Evolutionary conservation across 140 eudicot genomes (phyloP), one percentile per base, ranked within the genome.

Genomic region (Erigeron philadelphicus): DNA sequence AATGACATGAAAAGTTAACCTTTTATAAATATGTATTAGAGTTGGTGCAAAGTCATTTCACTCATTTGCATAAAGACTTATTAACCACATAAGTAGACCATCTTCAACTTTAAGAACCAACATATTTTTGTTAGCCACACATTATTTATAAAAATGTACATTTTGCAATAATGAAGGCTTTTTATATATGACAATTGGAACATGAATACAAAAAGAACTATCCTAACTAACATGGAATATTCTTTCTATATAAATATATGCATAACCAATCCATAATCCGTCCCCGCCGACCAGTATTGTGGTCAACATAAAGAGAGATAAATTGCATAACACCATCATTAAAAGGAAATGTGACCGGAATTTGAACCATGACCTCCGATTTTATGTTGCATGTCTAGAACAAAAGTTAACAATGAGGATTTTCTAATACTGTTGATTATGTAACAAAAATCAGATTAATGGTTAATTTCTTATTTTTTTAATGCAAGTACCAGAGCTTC

Each of bases 401-500:
- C 38, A 31, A 31, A 25, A 31, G 38, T 31, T 31, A 31, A 31
- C 2, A 2, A 31, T 31, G 38, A 31, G 38, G 4, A 31, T 31
- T 31, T 31, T 31, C 3, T 31, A 53, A 53, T n/a, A 53, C 6
- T 53, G 58, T 4, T 53, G 9, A n/a, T 9, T 53, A 15, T 53
- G 19, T 3, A 52, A 52, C 57, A 8, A n/a, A 52, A 52, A 0
- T 21, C 25, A 21, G 25, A 21, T 21, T 21, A 21, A 21, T 21
- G 25, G 4, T 31, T 31, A 31, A 2, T 31, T 31, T 1, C 0
- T 31, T 31, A 31, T 0, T 31, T 31, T 64, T n/a, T 16, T 16
- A 42, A 43, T 17, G 55, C 57, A 31, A 50, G 56, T 72, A 61
- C 75, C 61, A 70, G 46, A 57, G 53, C 43, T 42, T 61, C 15